phyloP scores from a whole-genome alignment of 352 stramenopile genomes.

The Phytophthora melonis region DNA sequence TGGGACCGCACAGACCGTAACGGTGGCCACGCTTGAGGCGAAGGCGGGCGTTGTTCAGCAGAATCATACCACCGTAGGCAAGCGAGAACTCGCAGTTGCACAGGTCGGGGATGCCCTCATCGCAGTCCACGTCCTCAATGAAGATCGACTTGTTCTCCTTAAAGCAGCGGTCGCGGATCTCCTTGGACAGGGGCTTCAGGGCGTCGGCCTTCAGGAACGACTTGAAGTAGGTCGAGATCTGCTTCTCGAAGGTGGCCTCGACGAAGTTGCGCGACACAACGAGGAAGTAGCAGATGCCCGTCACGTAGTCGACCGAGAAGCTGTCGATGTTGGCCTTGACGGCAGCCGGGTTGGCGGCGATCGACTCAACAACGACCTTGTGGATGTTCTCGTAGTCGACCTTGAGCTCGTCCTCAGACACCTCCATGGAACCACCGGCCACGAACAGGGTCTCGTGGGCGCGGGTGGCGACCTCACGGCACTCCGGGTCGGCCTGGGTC shows the following conservation, averaged over 20 bases:
- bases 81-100: constrained; percentile 99
- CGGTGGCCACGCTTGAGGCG: constrained; percentile 92
- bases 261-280: constrained; percentile 94
- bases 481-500: constrained; percentile 97
- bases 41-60: constrained; percentile 93
- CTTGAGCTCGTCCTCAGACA: constrained; percentile 93
- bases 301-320: constrained; percentile 92
- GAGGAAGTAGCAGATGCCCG: constrained; percentile 86
- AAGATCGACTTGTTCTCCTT: constrained; percentile 93
- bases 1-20: constrained; percentile 96
- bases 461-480: constrained; percentile 94
- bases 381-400: constrained; percentile 90
- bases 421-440: constrained; percentile 92
- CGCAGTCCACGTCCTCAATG: constrained; percentile 96
- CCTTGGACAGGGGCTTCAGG: constrained; percentile 70
- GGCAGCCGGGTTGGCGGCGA: constrained; percentile 47
- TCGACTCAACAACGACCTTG: constrained; percentile 82
- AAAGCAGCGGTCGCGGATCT: constrained; percentile 88
- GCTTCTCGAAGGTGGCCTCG: constrained; percentile 94
- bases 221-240: constrained; percentile 92
- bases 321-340: constrained; percentile 80
- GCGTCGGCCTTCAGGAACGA: constrained; percentile 73
- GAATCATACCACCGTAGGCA: constrained; percentile 94
- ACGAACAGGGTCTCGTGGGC: constrained; percentile 96
- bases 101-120: constrained; percentile 97